These are phyloP conservation scores for Raphidocelis subcapitata DNA, from an alignment of 139 green algal genomes.

Conservation along the genomic window DNA sequence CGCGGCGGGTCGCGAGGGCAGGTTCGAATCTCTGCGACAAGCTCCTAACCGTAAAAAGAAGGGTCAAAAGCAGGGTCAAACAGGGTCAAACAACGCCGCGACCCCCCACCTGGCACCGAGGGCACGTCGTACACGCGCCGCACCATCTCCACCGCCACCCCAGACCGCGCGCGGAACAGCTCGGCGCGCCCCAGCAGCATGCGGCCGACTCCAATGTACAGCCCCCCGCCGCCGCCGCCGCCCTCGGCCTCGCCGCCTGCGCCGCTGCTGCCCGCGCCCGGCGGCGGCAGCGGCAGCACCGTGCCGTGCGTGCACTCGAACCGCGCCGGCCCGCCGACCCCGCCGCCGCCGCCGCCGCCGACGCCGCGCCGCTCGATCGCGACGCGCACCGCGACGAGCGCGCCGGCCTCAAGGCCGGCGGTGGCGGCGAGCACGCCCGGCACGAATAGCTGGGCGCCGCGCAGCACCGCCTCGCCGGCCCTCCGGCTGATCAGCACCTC, in stretches of 20 bases:
- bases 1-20: too few species aligned
- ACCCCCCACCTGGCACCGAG: not conserved
- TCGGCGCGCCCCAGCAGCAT: constrained; percentile 53
- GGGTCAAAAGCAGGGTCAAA: too few species aligned
- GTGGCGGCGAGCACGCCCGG: constrained; percentile 73
- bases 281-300: constrained; percentile 31
- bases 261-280: constrained; percentile 2
- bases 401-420: constrained; percentile 54
- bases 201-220: constrained; percentile 70
- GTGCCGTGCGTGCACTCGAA: constrained; percentile 59
- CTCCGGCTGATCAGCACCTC: constrained; percentile 82
- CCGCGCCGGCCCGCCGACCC: too few species aligned
- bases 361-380: constrained; percentile 47
- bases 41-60: too few species aligned
- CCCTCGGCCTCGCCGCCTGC: not conserved
- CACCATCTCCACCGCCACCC: constrained; percentile 51
- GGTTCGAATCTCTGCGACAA: too few species aligned
- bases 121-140: constrained; percentile 40
- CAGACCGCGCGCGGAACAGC: constrained; percentile 60
- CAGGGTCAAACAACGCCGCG: too few species aligned
- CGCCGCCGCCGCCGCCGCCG: constrained; percentile 7
- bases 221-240: constrained; percentile 1
- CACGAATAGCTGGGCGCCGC: constrained; percentile 77
- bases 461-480: constrained; percentile 80
- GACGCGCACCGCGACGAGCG: constrained; percentile 73